Conservation (phyloP, 2,329 filamentous ascomycete genomes). For the Botrytis byssoidea region DNA sequence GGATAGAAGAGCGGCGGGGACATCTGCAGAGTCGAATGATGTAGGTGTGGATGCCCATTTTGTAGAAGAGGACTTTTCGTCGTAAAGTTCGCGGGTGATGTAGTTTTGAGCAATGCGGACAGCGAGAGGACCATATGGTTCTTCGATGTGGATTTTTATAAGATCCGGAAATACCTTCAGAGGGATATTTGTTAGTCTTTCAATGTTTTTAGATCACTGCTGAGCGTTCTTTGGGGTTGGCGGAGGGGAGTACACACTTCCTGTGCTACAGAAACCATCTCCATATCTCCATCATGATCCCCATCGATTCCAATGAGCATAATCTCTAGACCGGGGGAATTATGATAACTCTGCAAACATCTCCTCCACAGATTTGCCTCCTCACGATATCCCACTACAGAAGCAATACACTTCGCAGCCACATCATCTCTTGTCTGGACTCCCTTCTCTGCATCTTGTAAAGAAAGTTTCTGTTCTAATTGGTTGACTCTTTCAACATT, state of each 20-base stretch:
- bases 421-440: conserved; percentile 15
- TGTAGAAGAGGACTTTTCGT: conserved; percentile 11
- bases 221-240: not conserved
- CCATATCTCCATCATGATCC: conserved; percentile 26
- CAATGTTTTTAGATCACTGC: not conserved
- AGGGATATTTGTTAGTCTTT: not conserved
- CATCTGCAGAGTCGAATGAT: conserved; percentile 10
- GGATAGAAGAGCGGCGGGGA: conserved; percentile 21
- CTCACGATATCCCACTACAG: conserved; percentile 27
- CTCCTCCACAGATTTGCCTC: conserved; percentile 24
- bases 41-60: conserved; percentile 3
- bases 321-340: conserved; percentile 24
- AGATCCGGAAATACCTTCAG: conserved; percentile 25
- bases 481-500: conserved; percentile 23
- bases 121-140: conserved; percentile 25
- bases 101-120: conserved; percentile 25
- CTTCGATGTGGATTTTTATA: conserved; percentile 26
- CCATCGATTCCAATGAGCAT: conserved; percentile 28
- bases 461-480: conserved; percentile 18
- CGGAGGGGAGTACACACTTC: conserved; percentile 7
- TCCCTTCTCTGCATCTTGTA: conserved; percentile 25
- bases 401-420: conserved; percentile 24
- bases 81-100: conserved; percentile 22
- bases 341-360: conserved; percentile 26
- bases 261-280: conserved; percentile 28